Evolutionary conservation across 345 rosid genomes (phyloP), one percentile per base, ranked within the genome.

Genomic region (Populus ilicifolia): DNA sequence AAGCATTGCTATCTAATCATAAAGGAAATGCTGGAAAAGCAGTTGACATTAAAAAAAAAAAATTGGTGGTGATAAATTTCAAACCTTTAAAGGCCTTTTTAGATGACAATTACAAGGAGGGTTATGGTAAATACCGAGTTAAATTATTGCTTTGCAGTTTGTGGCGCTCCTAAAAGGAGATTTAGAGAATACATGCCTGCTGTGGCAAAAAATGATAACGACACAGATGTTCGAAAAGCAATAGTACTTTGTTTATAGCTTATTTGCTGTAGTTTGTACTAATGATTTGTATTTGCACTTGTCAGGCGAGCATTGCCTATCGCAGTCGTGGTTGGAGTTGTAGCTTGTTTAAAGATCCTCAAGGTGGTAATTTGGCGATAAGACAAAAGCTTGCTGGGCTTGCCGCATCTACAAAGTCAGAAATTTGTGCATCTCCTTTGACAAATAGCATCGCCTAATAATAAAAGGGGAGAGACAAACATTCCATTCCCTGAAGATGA

Each of bases 151-250:
- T 70, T 70, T 85, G 86, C 90, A 96, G 99, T 96, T 63, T 96
- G 98, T 80, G 96, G 93, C 72, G 99, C 98, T 79, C 97, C 99
- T 9, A 96, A 96, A 79, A 82, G 99, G 76, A 88, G 99, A 75
- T 95, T 95, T 52, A 93, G 84, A 86, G 73, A 87, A 21, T 96
- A 90, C 77, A 72, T 77, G 64, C 92, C 97, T 0, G 74, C 89
- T n/a, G 94, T 90, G 78, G 25, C 83, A 73, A 96, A 83, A 85
- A 87, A 86, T 76, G 94, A 86, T 1, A 96, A 96, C 46, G 89
- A 79, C 48, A 80, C 71, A 17, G 91, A 83, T 63, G 88, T 80
- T 56, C 85, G 99, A 69, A 96, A 89, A 79, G 90, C 94, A 23
- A 84, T 25, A 41, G 9, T 29, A 14, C 5, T 52, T 62, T 36